These are phyloP conservation scores for Pythium brassicae DNA, from an alignment of 352 stramenopile genomes.

Conservation along the genomic window DNA sequence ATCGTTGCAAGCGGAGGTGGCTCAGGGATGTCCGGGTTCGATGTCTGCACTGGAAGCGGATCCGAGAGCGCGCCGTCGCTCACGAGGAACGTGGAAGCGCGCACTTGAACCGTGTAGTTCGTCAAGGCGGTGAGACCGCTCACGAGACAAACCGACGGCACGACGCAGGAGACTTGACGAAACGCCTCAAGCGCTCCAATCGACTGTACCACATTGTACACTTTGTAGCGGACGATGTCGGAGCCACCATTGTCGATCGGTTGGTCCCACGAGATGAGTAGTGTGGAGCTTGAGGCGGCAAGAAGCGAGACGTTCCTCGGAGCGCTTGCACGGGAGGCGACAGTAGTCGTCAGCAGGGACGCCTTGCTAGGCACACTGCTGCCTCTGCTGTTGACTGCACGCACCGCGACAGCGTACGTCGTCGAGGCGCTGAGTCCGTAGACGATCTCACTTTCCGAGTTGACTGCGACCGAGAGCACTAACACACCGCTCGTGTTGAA, in stretches of 20 bases:
- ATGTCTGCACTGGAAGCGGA: constrained; percentile 20
- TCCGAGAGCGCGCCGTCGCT: constrained; percentile 26
- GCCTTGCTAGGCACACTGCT: constrained; percentile 15
- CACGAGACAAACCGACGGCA: constrained; percentile 32
- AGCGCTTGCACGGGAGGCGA: constrained; percentile 20
- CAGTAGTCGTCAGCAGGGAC: constrained; percentile 22
- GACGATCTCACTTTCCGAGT: constrained; percentile 14
- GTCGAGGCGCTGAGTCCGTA: constrained; percentile 49
- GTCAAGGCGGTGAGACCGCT: constrained; percentile 33
- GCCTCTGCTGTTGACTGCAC: constrained; percentile 28
- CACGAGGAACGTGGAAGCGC: constrained; percentile 22
- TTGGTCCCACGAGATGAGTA: constrained; percentile 39
- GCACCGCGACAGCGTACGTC: constrained; percentile 33
- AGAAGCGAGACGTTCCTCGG: constrained; percentile 29
- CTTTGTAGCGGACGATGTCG: constrained; percentile 35
- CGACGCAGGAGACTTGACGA: constrained; percentile 18
- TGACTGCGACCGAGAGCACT: constrained; percentile 1
- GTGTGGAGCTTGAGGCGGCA: constrained; percentile 28
- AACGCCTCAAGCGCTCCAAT: constrained; percentile 18
- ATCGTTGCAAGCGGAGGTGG: constrained; percentile 27
- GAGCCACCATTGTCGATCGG: constrained; percentile 48
- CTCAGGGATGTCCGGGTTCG: constrained; percentile 35
- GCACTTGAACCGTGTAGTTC: constrained; percentile 38
- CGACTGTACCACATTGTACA: constrained; percentile 25
- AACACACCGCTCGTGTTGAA: constrained; percentile 11